Percentiles rank a stretch among this genome's conserved stretches.
Evolutionary conservation across 257 asterid species (phyloP).

Genomic region (Solanum sejunctum): DNA sequence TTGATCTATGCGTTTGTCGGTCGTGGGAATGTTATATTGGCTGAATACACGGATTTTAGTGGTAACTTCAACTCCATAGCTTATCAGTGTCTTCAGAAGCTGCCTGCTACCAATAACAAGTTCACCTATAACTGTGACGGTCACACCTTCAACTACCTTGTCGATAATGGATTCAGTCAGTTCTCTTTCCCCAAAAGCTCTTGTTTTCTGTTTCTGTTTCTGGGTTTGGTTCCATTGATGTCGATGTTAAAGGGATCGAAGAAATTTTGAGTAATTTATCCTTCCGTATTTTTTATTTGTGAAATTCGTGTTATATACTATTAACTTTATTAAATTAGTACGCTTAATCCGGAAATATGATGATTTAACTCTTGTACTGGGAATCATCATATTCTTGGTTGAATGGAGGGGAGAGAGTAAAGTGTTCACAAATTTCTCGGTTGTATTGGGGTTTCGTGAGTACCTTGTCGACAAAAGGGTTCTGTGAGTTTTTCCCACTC

Average conservation of each 20-base stretch:
- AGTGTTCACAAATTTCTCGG: not conserved
- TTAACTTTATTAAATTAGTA: not conserved
- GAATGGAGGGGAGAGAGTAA: not conserved
- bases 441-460: not conserved
- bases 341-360: not conserved
- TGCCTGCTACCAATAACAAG: constrained; percentile 45
- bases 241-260: not conserved
- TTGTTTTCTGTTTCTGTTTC: not conserved
- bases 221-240: not conserved
- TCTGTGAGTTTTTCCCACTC: not conserved
- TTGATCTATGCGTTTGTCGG: constrained; percentile 61
- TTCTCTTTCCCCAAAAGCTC: not conserved
- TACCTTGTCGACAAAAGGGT: not conserved
- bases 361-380: not conserved
- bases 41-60: constrained; percentile 57
- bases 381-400: not conserved
- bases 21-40: constrained; percentile 42
- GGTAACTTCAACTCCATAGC: constrained; percentile 67
- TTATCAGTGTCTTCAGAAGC: constrained; percentile 51
- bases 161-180: constrained; percentile 55
- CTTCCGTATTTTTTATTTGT: not conserved
- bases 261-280: not conserved
- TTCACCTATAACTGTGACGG: constrained; percentile 61
- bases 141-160: constrained; percentile 61
- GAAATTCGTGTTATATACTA: not conserved